Evolutionary conservation across 306 rosid genomes (phyloP), one percentile per base, ranked within the genome.

Genomic region (Trichosanthes cucumerina): DNA sequence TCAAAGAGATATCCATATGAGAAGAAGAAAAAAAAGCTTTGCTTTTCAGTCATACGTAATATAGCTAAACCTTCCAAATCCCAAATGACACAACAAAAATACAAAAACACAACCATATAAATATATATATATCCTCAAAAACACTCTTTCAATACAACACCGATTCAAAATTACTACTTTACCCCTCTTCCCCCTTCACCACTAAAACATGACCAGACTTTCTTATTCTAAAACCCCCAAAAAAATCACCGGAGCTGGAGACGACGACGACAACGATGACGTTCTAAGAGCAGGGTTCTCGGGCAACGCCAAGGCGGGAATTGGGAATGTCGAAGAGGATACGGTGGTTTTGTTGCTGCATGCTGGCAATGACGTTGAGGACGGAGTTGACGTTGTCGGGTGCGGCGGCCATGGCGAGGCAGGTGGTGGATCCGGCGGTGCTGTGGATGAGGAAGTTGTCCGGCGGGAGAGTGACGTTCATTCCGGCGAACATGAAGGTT

Each of bases 321-420:
- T 96, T 96, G 39, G 99, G 99, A 21, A 91, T 74, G 18, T 96
- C 99, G 46, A 70, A 91, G 44, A 96, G 87, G 21, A 91, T 79
- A 34, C 99, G 93, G 76, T 92, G 99, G 84, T 96, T 96, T 47
- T 92, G 98, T 49, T 96, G 99, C 78, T 96, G 99, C 96, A 96
- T 85, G 78, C 86, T 96, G 72, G 99, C 99, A 6, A 96, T 92
- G 70, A 96, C 97, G 23, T 92, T 96, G 7, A 95, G 83, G 68
- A 91, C 99, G 0, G 97, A 95, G 88, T 92, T 95, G 66, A 95
- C 91, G 7, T 95, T 95, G 59, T 87, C 88, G 0, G 99, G 98
- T 0, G 99, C 91, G 1, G 91, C 82, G 0, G 99, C 97, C 90
- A 96, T 86, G 14, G 98, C 99, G 33, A 96, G 78, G 60, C 99